These are phyloP conservation scores for Fusarium vanettenii DNA, from an alignment of 2,329 filamentous ascomycete genomes.

Conservation along the genomic window DNA sequence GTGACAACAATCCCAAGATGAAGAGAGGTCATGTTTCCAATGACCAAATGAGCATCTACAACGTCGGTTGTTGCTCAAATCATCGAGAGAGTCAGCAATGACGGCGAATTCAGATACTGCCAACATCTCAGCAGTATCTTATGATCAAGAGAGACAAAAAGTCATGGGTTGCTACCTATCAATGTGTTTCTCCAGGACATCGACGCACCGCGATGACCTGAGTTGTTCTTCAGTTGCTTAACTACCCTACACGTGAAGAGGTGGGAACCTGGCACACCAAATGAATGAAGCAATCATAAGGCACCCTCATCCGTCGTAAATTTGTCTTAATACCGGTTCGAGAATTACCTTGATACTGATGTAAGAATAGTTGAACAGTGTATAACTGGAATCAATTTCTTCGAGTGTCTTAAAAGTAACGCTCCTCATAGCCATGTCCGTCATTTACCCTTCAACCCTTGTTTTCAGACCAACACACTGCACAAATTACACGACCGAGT, in stretches of 20 bases:
- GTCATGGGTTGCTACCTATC: neutral
- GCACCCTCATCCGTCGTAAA: neutral
- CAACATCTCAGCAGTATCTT: neutral
- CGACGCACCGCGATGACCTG: neutral
- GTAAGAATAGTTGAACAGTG: neutral
- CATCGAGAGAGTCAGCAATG: neutral
- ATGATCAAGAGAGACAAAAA: neutral
- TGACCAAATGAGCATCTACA: no score
- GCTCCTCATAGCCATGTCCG: fast-evolving
- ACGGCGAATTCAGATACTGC: fast-evolving
- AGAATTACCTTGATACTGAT: neutral
- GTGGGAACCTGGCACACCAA: neutral
- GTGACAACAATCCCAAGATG: neutral
- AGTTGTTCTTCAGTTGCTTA: neutral
- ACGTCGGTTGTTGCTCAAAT: no score
- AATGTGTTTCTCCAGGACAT: neutral
- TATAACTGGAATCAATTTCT: neutral
- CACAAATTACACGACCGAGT: neutral
- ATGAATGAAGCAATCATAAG: neutral
- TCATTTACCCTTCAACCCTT: neutral
- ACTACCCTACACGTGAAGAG: neutral
- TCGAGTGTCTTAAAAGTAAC: neutral
- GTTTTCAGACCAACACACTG: neutral
- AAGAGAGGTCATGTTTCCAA: neutral
- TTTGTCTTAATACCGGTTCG: neutral